A percentile compares a stretch with the other conserved stretches of the same genome.
Evolutionary conservation across 2,329 filamentous ascomycete species (phyloP).

Genomic region (Bipolaris zeicola): DNA sequence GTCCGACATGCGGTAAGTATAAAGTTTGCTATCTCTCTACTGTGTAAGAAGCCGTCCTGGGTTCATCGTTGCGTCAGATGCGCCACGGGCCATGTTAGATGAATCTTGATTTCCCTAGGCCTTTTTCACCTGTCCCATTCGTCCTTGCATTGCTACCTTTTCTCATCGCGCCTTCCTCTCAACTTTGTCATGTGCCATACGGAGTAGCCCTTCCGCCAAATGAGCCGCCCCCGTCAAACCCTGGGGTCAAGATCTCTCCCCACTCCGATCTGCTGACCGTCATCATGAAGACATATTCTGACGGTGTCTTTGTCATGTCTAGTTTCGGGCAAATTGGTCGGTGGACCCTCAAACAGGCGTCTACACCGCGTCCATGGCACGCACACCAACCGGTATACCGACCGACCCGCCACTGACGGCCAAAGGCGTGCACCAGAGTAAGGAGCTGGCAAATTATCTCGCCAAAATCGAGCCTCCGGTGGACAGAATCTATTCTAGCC

Average conservation of each 20-base stretch:
- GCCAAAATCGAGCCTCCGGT: slow-evolving; percentile 67
- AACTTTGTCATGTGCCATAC: slow-evolving; percentile 12
- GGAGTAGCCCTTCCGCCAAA: slow-evolving; percentile 8
- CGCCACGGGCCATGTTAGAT: slow-evolving; percentile 15
- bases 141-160: slow-evolving; percentile 14
- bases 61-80: slow-evolving; percentile 10
- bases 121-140: slow-evolving; percentile 3
- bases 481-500: slow-evolving; percentile 71
- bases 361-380: slow-evolving; percentile 68
- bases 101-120: slow-evolving; percentile 12
- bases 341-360: slow-evolving; percentile 80
- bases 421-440: slow-evolving; percentile 82
- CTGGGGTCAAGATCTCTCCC: not conserved
- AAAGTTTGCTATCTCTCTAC: slow-evolving; percentile 14
- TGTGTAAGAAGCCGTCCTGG: not conserved
- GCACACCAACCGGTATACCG: slow-evolving; percentile 83
- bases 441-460: slow-evolving; percentile 73
- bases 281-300: slow-evolving; percentile 26
- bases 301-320: slow-evolving; percentile 20
- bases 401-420: slow-evolving; percentile 86
- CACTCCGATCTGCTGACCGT: slow-evolving; percentile 5
- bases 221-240: not conserved
- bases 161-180: slow-evolving; percentile 3
- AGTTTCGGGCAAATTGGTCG: slow-evolving; percentile 88
- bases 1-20: slow-evolving; percentile 58